phyloP scores from a whole-genome alignment of 192 early-diverging fungal species.

The Coemansia guatemalensis region DNA sequence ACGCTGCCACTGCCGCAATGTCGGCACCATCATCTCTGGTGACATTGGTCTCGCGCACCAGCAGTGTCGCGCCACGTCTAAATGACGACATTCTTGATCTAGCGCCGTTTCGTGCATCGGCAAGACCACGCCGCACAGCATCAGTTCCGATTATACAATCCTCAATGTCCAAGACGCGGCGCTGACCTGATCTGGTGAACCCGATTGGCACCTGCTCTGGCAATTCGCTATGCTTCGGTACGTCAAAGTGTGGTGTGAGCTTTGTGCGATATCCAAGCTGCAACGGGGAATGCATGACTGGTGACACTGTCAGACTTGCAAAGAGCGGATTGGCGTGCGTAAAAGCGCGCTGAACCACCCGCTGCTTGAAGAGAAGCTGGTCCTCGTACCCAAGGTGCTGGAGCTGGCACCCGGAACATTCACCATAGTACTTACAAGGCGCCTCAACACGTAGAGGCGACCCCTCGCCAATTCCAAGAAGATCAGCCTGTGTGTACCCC shows the following conservation, averaged over 20 bases:
- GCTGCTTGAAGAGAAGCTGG: conserved; percentile 61
- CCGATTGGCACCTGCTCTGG: conserved; percentile 55
- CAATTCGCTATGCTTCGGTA: conserved; percentile 45
- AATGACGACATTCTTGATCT: conserved; percentile 54
- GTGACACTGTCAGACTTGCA: conserved; percentile 39
- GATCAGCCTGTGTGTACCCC: conserved; percentile 51
- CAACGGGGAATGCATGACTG: conserved; percentile 56
- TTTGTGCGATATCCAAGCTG: conserved; percentile 65
- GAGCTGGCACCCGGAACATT: conserved; percentile 63
- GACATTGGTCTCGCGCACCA: conserved; percentile 60
- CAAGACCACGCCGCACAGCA: conserved; percentile 57
- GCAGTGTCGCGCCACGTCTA: conserved; percentile 60
- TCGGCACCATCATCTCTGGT: conserved; percentile 12
- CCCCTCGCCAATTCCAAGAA: conserved; percentile 22
- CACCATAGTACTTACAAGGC: conserved; percentile 60
- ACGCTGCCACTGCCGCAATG: conserved; percentile 19
- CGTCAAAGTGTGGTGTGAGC: conserved; percentile 66
- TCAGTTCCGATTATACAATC: conserved; percentile 66
- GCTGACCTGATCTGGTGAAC: conserved; percentile 58
- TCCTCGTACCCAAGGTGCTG: conserved; percentile 62
- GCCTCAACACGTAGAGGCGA: conserved; percentile 50
- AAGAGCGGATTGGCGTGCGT: conserved; percentile 48
- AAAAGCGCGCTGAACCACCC: conserved; percentile 57
- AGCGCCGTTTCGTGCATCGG: conserved; percentile 48
- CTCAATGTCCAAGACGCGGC: conserved; percentile 65